phyloP scores from a whole-genome alignment of 2,329 filamentous ascomycete species.

The Ophiocordyceps camponoti-leonardi region DNA sequence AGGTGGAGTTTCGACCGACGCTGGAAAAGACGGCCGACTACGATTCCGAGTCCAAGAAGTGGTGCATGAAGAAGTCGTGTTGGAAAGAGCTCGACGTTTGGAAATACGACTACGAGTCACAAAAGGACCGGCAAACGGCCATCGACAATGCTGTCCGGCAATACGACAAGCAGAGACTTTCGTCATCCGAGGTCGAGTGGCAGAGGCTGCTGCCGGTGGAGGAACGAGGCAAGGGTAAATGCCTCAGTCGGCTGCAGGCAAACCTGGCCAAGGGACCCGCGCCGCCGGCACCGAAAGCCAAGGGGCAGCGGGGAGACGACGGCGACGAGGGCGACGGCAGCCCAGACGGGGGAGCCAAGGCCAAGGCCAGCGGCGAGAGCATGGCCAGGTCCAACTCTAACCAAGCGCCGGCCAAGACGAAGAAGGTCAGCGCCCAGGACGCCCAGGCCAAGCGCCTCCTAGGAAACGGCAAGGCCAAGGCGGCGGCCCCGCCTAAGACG shows the following conservation, averaged over 20 bases:
- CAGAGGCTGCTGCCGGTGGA: conserved; percentile 39
- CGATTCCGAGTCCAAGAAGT: conserved; percentile 29
- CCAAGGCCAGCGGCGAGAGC: conserved; percentile 18
- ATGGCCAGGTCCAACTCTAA: conserved; percentile 35
- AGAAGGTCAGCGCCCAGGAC: conserved; percentile 36
- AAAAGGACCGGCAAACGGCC: conserved; percentile 38
- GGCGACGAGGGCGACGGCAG: conserved; percentile 14
- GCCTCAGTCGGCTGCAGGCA: conserved; percentile 43
- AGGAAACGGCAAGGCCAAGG: conserved; percentile 16
- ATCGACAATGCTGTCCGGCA: conserved; percentile 43
- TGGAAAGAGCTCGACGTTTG: conserved; percentile 50
- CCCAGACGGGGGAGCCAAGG: conserved; percentile 11
- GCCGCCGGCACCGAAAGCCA: conserved; percentile 28
- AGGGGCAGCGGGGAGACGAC: conserved; percentile 32
- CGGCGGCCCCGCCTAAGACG: conserved; percentile 9
- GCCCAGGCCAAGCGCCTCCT: conserved; percentile 39
- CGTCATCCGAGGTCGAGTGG: conserved; percentile 39
- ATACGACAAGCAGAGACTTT: conserved; percentile 42
- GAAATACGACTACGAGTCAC: conserved; percentile 37
- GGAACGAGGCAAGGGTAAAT: conserved; percentile 40
- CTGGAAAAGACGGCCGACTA: conserved; percentile 42
- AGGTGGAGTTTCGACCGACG: conserved; percentile 34
- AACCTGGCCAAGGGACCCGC: conserved; percentile 36
- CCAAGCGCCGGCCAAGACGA: conserved; percentile 31
- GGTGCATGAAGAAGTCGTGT: conserved; percentile 35